These are phyloP conservation scores for Aegilops longissima DNA, from an alignment of 176 grass and related monocot species.

Conservation along the genomic window DNA sequence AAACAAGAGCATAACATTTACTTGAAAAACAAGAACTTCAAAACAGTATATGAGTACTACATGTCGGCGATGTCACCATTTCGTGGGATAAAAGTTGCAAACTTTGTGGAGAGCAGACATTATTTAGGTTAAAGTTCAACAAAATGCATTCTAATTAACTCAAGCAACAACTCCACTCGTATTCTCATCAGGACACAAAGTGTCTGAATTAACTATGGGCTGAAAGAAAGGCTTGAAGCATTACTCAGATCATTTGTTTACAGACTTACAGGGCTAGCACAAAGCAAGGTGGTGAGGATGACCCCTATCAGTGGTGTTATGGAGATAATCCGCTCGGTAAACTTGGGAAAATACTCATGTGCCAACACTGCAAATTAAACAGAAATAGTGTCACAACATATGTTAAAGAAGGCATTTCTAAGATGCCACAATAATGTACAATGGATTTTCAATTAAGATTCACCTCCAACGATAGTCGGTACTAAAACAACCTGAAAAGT, in stretches of 20 bases:
- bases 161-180: not conserved
- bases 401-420: slow-evolving; percentile 11
- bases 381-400: slow-evolving; percentile 18
- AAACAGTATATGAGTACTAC: not conserved
- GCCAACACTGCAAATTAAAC: slow-evolving; percentile 66
- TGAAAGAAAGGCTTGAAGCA: slow-evolving; percentile 11
- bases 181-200: slow-evolving; percentile 7
- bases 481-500: slow-evolving; percentile 97
- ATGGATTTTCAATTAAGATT: slow-evolving; percentile 20
- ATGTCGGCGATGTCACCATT: not conserved
- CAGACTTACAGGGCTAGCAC: slow-evolving; percentile 91
- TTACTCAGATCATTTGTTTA: slow-evolving; percentile 11
- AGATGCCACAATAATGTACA: not conserved
- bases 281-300: slow-evolving; percentile 92
- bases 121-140: not conserved
- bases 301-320: slow-evolving; percentile 87
- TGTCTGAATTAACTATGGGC: not conserved
- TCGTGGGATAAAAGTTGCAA: slow-evolving; percentile 9
- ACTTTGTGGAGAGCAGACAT: not conserved
- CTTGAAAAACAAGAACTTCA: not conserved
- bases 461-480: slow-evolving; percentile 92
- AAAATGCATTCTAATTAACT: not conserved
- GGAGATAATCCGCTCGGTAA: slow-evolving; percentile 73
- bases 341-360: slow-evolving; percentile 88
- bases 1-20: slow-evolving; percentile 5